Conservation (phyloP, 1,284 basidiomycete genomes). For the Marasmius fiardii region DNA sequence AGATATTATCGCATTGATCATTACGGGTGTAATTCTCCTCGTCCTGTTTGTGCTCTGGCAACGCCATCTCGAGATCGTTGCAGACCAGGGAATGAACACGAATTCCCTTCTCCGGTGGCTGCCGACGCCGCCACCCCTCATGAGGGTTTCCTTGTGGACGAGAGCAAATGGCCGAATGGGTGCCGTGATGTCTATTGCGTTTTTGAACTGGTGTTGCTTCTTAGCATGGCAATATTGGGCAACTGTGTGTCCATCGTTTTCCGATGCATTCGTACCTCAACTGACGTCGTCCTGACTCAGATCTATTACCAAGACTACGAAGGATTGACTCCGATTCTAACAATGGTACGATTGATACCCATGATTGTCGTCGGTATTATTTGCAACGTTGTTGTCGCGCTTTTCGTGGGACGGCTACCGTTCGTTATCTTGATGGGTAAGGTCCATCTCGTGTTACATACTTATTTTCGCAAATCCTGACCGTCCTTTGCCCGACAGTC, state of each 20-base stretch:
- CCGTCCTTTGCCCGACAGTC: slow-evolving; percentile 28
- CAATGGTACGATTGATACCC: slow-evolving; percentile 78
- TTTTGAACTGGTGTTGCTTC: slow-evolving; percentile 70
- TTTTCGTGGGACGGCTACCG: slow-evolving; percentile 55
- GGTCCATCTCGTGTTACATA: slow-evolving; percentile 14
- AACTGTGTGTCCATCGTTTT: slow-evolving; percentile 32
- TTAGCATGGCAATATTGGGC: slow-evolving; percentile 53
- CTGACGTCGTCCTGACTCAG: slow-evolving; percentile 23
- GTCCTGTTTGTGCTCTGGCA: slow-evolving; percentile 70
- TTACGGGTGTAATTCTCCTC: slow-evolving; percentile 60
- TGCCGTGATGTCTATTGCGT: slow-evolving; percentile 63
- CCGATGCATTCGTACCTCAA: neutral
- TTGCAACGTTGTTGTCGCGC: slow-evolving; percentile 68
- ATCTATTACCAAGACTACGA: slow-evolving; percentile 70
- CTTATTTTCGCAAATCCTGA: neutral
- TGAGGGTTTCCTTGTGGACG: slow-evolving; percentile 68
- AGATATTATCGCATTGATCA: slow-evolving; percentile 63
- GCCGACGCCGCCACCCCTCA: slow-evolving; percentile 58
- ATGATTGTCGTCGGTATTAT: slow-evolving; percentile 69
- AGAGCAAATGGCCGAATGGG: slow-evolving; percentile 65
- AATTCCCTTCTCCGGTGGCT: slow-evolving; percentile 29
- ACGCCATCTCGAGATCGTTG: slow-evolving; percentile 48
- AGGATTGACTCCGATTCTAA: slow-evolving; percentile 52
- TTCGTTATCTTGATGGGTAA: slow-evolving; percentile 54
- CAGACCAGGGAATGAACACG: slow-evolving; percentile 27